phyloP scores from a whole-genome alignment of 2,329 filamentous ascomycete species.

The Chaetothyriales sp. region DNA sequence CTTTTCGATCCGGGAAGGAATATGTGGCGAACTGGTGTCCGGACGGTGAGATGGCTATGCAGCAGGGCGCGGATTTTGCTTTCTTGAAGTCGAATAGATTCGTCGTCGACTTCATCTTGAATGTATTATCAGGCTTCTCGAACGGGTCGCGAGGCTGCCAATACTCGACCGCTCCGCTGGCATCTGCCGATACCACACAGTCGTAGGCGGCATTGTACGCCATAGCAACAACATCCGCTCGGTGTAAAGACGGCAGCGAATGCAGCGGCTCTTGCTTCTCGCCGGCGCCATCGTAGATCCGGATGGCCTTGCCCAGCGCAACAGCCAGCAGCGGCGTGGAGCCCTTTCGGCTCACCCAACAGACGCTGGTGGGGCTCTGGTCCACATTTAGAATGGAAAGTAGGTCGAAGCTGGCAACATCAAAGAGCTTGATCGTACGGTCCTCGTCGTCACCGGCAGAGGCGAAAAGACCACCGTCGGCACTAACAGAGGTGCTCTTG shows the following conservation, averaged over 20 bases:
- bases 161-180: constrained; percentile 90
- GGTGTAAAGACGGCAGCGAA: constrained; percentile 65
- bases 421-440: constrained; percentile 40
- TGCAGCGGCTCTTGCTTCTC: constrained; percentile 65
- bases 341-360: constrained; percentile 81
- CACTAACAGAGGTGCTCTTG: constrained; percentile 67
- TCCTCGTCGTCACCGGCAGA: constrained; percentile 52
- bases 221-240: constrained; percentile 68
- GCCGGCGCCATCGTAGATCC: constrained; percentile 79
- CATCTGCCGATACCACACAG: constrained; percentile 81
- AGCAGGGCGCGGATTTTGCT: constrained; percentile 69
- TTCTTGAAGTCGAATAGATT: constrained; percentile 97
- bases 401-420: constrained; percentile 71
- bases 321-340: constrained; percentile 82
- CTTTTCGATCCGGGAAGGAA: constrained; percentile 85
- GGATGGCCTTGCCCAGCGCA: constrained; percentile 62
- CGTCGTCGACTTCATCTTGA: constrained; percentile 83
- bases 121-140: constrained; percentile 85
- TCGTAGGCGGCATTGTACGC: constrained; percentile 78
- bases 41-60: constrained; percentile 71
- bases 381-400: constrained; percentile 69
- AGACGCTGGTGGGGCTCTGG: constrained; percentile 62
- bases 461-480: constrained; percentile 85
- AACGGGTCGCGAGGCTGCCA: constrained; percentile 67
- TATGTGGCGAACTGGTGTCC: constrained; percentile 77